Conservation (phyloP, 2,329 filamentous ascomycete species). For the Alternaria incomplexa region DNA sequence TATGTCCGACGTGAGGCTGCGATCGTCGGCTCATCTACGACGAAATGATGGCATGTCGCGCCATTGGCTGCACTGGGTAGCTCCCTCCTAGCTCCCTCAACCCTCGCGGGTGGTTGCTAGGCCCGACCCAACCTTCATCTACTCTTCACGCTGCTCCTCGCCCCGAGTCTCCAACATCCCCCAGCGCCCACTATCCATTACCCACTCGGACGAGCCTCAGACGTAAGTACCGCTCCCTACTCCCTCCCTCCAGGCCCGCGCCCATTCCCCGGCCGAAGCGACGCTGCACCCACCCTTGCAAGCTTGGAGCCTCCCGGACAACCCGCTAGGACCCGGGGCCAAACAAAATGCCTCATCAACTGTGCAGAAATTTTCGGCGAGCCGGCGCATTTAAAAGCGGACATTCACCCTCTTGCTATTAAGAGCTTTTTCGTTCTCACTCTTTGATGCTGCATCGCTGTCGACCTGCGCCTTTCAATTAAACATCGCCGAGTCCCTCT, state of each 20-base stretch:
- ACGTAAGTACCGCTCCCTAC: conserved; percentile 31
- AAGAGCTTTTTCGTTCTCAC: conserved; percentile 15
- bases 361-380: conserved; percentile 43
- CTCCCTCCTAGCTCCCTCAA: conserved; percentile 14
- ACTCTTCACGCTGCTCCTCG: conserved; percentile 4
- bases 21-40: conserved; percentile 4
- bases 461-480: conserved; percentile 28
- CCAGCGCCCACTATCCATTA: background rate
- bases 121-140: conserved; percentile 10
- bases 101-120: conserved; percentile 8
- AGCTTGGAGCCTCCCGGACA: conserved; percentile 30
- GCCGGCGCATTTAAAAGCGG: conserved; percentile 39
- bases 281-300: conserved; percentile 24
- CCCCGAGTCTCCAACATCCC: conserved; percentile 8
- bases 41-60: conserved; percentile 9
- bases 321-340: conserved; percentile 37
- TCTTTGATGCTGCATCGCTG: conserved; percentile 38
- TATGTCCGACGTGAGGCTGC: background rate
- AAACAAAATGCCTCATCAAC: conserved; percentile 47
- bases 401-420: conserved; percentile 23
- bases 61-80: conserved; percentile 16
- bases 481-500: conserved; percentile 26
- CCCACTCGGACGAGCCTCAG: conserved; percentile 15
- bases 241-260: conserved; percentile 11
- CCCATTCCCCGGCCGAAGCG: conserved; percentile 27